A percentile compares a stretch with the other conserved stretches of the same genome.
Conservation (phyloP, 2,329 filamentous ascomycete species). For the Penicillium sp. region DNA sequence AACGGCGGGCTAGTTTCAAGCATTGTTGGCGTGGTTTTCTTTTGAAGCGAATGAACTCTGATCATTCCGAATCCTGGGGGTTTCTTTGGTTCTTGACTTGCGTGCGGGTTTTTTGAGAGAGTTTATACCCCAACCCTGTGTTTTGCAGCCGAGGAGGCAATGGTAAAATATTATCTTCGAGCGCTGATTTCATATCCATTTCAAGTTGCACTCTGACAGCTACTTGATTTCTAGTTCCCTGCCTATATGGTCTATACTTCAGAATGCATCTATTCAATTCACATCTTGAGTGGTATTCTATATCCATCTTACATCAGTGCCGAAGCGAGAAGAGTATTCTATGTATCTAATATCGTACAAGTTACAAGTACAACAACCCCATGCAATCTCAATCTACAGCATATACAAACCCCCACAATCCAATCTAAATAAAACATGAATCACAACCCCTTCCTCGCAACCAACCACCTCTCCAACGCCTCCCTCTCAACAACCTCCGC, state of each 20-base stretch:
- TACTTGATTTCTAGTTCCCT: neutral
- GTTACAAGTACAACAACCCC: too few species aligned
- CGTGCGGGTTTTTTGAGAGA: neutral
- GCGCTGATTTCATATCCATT: neutral
- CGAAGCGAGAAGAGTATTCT: too few species aligned
- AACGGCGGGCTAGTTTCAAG: neutral
- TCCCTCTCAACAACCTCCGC: slow-evolving; percentile 36
- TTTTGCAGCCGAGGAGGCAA: too few species aligned
- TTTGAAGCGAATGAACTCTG: too few species aligned
- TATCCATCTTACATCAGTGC: too few species aligned
- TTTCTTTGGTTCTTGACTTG: neutral
- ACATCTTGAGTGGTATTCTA: too few species aligned
- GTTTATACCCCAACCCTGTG: too few species aligned
- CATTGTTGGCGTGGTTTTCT: neutral
- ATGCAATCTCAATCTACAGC: neutral
- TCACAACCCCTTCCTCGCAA: slow-evolving; percentile 13
- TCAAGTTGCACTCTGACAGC: too few species aligned
- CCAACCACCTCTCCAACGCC: slow-evolving; percentile 45
- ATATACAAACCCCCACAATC: neutral
- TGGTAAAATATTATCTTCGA: too few species aligned
- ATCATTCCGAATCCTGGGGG: too few species aligned
- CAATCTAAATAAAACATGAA: neutral
- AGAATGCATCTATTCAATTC: neutral
- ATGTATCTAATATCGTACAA: neutral
- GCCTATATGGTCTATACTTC: neutral